A percentile compares a stretch with the other conserved stretches of the same genome.
phyloP scores from a whole-genome alignment of 176 grass and related monocot species.

The Triticum turgidum region DNA sequence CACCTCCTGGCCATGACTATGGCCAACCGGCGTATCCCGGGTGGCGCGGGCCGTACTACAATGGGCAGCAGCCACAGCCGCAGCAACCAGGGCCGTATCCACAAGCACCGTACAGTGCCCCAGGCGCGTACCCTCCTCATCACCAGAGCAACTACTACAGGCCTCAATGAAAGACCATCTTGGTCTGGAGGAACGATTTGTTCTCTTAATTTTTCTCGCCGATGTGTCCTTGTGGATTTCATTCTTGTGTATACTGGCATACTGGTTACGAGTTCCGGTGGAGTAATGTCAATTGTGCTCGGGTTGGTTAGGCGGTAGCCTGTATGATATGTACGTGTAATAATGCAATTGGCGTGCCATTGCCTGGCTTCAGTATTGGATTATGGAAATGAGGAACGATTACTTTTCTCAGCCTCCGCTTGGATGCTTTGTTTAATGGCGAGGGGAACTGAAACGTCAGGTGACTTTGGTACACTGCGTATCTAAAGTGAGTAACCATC shows the following conservation, averaged over 20 bases:
- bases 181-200: background rate
- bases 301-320: conserved; percentile 7
- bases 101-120: conserved; percentile 60
- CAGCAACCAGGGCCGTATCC: conserved; percentile 63
- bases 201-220: background rate
- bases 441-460: background rate
- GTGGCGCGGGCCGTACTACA: conserved; percentile 88
- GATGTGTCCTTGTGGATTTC: background rate
- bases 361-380: conserved; percentile 11
- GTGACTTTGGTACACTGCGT: background rate
- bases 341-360: conserved; percentile 14
- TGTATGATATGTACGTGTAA: conserved; percentile 15
- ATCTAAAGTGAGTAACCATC: background rate
- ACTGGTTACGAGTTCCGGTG: background rate
- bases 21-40: conserved; percentile 92
- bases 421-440: background rate
- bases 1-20: conserved; percentile 56
- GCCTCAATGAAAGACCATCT: conserved; percentile 47
- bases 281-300: background rate
- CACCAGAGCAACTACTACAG: conserved; percentile 80
- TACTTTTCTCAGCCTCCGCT: background rate
- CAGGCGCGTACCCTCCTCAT: conserved; percentile 50
- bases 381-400: background rate
- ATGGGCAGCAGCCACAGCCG: conserved; percentile 46
- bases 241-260: conserved; percentile 16